These are phyloP conservation scores for Salicornia ramosissima DNA, from an alignment of 148 eudicot species.

Conservation along the genomic window DNA sequence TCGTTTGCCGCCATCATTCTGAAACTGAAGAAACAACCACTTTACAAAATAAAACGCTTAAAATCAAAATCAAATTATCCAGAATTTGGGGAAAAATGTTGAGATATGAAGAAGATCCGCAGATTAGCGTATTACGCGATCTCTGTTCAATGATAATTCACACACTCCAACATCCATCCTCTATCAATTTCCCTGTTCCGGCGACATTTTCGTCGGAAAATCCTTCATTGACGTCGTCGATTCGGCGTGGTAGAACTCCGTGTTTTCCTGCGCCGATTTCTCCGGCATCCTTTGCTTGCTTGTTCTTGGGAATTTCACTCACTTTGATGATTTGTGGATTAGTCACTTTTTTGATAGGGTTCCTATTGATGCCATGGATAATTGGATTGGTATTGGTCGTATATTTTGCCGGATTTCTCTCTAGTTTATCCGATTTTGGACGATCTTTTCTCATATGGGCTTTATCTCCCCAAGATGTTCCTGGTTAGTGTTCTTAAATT, in stretches of 20 bases:
- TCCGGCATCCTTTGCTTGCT: conserved; percentile 45
- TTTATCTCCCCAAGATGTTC: conserved; percentile 16
- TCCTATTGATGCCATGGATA: conserved; percentile 63
- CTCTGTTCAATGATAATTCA: conserved; percentile 43
- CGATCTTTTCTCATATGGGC: conserved; percentile 32
- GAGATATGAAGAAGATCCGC: conserved; percentile 31
- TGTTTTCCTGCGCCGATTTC: conserved; percentile 21
- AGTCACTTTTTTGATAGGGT: conserved; percentile 49
- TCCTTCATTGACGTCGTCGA: neutral
- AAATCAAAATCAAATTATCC: neutral
- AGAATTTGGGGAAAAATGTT: neutral
- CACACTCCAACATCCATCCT: conserved; percentile 36
- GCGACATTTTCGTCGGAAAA: conserved; percentile 9
- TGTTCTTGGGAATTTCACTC: conserved; percentile 58
- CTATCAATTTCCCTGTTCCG: conserved; percentile 29
- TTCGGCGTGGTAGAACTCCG: conserved; percentile 14
- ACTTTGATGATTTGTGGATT: conserved; percentile 64
- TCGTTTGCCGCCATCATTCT: conserved; percentile 17
- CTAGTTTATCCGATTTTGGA: conserved; percentile 41
- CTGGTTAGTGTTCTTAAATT: conserved; percentile 25
- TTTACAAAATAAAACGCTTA: neutral
- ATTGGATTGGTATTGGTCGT: conserved; percentile 44
- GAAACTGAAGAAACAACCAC: neutral
- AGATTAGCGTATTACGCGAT: conserved; percentile 38
- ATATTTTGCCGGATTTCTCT: conserved; percentile 40